These are phyloP conservation scores for Capsicum baccatum DNA, from an alignment of 257 asterid genomes.

Conservation along the genomic window DNA sequence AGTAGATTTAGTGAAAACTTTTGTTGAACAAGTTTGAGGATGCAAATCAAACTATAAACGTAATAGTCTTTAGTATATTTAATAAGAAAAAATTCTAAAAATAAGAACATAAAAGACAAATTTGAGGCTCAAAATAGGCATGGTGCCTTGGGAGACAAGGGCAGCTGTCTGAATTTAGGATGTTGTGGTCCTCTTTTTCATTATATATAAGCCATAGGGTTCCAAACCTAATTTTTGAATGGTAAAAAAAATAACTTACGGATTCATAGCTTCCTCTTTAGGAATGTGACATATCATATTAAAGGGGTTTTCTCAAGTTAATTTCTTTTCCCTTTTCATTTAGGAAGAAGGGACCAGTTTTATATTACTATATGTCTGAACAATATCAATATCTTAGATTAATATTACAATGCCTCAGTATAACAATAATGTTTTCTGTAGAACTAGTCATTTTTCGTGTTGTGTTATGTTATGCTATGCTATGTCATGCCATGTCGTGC, in stretches of 20 bases:
- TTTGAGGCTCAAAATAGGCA: slow-evolving; percentile 42
- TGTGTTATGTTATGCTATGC: neutral
- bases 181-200: slow-evolving; percentile 60
- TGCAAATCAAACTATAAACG: too few relatives aligned
- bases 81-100: too few relatives aligned
- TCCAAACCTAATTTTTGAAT: slow-evolving; percentile 41
- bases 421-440: neutral
- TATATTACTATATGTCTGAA: neutral
- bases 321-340: neutral
- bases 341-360: neutral
- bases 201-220: slow-evolving; percentile 49
- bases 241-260: slow-evolving; percentile 30
- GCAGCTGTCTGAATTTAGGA: slow-evolving; percentile 54
- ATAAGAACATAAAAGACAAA: neutral
- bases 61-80: too few relatives aligned
- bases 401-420: neutral
- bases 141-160: slow-evolving; percentile 38
- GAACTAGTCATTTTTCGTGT: neutral
- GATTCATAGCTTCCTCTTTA: slow-evolving; percentile 25
- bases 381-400: neutral
- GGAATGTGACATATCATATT: slow-evolving; percentile 19
- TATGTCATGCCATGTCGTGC: too few relatives aligned
- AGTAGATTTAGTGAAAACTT: too few relatives aligned
- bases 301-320: neutral
- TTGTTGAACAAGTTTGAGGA: too few relatives aligned